Conservation (phyloP, 306 rosid species). For the Malus fusca region DNA sequence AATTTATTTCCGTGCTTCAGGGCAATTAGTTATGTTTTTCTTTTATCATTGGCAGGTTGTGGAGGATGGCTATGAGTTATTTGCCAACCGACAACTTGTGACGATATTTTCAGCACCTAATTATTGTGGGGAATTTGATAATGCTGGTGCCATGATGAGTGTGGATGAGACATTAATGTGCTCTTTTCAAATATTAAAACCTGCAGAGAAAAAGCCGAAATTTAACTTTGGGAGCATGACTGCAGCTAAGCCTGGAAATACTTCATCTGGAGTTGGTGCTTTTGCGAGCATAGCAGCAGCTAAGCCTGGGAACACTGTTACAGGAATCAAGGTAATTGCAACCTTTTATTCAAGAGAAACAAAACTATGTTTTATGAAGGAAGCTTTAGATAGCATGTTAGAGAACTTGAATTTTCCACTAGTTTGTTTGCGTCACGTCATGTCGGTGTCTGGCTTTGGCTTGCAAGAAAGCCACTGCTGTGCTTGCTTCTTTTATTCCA, state of each 20-base stretch:
- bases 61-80: constrained; percentile 90
- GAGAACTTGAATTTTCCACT: background rate
- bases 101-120: constrained; percentile 95
- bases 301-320: constrained; percentile 23
- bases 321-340: constrained; percentile 38
- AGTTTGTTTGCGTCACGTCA: background rate
- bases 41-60: constrained; percentile 59
- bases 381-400: background rate
- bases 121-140: constrained; percentile 93
- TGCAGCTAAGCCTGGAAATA: constrained; percentile 67
- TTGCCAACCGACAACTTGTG: constrained; percentile 79
- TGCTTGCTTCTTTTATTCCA: background rate
- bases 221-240: constrained; percentile 54
- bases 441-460: constrained; percentile 1
- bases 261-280: constrained; percentile 34
- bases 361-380: background rate
- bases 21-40: constrained; percentile 4
- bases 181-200: constrained; percentile 90
- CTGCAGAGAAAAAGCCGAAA: constrained; percentile 57
- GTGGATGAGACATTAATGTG: constrained; percentile 95
- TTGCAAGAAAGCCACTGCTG: background rate
- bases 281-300: constrained; percentile 31
- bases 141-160: constrained; percentile 99
- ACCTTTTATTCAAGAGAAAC: background rate
- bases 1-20: background rate